A percentile compares a stretch with the other conserved stretches of the same genome.
Conservation (phyloP, 768 basidiomycete species). For the Suillus lakei region DNA sequence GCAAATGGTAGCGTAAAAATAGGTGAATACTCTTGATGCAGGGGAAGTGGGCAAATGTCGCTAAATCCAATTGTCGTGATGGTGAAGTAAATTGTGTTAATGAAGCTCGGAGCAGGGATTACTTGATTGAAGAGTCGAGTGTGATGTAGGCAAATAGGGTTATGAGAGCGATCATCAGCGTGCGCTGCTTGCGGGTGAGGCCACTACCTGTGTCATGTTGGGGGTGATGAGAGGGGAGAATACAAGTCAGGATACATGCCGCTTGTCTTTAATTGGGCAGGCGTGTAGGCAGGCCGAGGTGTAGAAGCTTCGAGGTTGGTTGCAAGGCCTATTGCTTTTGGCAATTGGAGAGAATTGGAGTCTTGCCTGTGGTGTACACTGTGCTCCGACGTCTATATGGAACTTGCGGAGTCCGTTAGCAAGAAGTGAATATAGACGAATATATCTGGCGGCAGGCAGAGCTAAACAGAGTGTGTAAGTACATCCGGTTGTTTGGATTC, state of each 20-base stretch:
- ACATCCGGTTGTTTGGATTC: too few species aligned
- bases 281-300: too few species aligned
- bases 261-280: too few species aligned
- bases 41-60: conserved; percentile 64
- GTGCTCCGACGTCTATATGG: too few species aligned
- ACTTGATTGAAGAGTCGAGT: conserved; percentile 66
- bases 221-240: conserved; percentile 5
- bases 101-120: conserved; percentile 61
- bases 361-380: too few species aligned
- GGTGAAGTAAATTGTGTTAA: conserved; percentile 80
- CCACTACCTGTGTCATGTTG: conserved; percentile 62
- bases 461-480: too few species aligned
- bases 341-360: too few species aligned
- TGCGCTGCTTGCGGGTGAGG: conserved; percentile 78
- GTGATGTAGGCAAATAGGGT: conserved; percentile 74
- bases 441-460: too few species aligned
- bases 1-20: conserved; percentile 61
- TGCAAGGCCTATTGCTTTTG: too few species aligned
- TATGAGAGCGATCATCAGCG: conserved; percentile 81
- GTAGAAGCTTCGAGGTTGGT: too few species aligned
- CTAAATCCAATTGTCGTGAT: conserved; percentile 77
- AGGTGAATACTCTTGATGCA: conserved; percentile 61
- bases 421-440: too few species aligned
- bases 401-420: too few species aligned
- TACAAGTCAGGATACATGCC: conserved; percentile 44